Evolutionary conservation across 2,329 filamentous ascomycete genomes (phyloP), one percentile per base, ranked within the genome.

Genomic region (Achaetomium macrosporum): DNA sequence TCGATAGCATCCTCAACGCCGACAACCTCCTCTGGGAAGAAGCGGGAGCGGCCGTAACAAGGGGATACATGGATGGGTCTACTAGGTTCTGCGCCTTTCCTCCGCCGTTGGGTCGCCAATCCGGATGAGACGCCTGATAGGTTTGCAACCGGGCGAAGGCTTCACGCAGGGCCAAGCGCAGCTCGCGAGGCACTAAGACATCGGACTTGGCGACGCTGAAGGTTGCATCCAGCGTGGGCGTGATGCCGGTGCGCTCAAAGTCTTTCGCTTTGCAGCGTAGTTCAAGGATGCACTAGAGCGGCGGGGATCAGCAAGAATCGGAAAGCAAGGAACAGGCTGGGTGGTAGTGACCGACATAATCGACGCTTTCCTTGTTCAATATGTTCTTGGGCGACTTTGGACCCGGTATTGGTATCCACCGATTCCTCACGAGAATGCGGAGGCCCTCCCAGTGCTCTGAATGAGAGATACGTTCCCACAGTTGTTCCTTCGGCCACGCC

Each of bases 41-140:
- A 67, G 11, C 30, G 39, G 12, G 51, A 58, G 16, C 37, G 50
- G 30, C 63, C 63, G 55, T 76, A 79, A 79, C 66, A 0, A 84
- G 64, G 0, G 80, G 79, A 57, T 76, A 84, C 51, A 84, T 67
- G 2, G 78, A 83, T 5, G 81, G 79, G 57, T 84, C 75, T 12
- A 84, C 73, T 2, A 85, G 67, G 61, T 84, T 75, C 5, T 78
- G 73, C 1, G 85, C 79, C 58, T 71, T 74, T 1, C 72, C 65
- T 47, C 78, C 64, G 0, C 75, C 77, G 7, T 71, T 67, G 0
- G 80, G 81, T 63, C 84, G 77, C 73, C 75, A 84, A 63, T 83
- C 81, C 41, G 71, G 68, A 31, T 66, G 47, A 0, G 64, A 37
- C 3, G 49, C 49, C 5, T 74, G 72, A 5, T 75, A 69, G 16